phyloP scores from a whole-genome alignment of 108 stramenopile genomes.

The Schizochytrium sp. region DNA sequence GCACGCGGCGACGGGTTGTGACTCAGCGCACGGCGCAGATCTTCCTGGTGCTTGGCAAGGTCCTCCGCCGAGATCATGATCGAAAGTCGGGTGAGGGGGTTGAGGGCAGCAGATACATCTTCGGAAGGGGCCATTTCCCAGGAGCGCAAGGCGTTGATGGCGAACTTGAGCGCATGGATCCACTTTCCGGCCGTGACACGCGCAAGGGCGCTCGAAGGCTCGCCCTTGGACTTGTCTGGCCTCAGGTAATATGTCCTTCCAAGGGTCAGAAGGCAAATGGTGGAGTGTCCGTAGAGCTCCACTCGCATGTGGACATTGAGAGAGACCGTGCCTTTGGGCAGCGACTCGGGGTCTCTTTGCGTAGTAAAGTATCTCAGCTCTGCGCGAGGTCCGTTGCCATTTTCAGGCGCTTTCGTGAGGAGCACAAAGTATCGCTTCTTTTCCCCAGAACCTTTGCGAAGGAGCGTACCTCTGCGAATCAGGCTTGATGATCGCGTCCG shows the following conservation, averaged over 20 bases:
- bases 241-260: not conserved
- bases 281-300: not conserved
- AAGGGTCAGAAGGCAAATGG: not conserved
- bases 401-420: not conserved
- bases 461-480: not conserved
- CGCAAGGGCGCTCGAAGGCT: not conserved
- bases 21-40: not conserved
- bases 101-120: not conserved
- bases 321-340: not conserved
- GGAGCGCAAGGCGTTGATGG: not conserved
- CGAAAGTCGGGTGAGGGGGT: not conserved
- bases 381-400: not conserved
- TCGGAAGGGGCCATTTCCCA: not conserved
- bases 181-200: slow-evolving; percentile 11
- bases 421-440: slow-evolving; percentile 10
- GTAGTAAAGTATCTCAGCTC: not conserved
- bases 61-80: not conserved
- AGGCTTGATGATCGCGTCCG: not conserved
- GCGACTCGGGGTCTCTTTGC: not conserved
- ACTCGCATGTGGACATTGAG: not conserved
- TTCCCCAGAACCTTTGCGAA: not conserved
- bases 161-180: not conserved
- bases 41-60: not conserved
- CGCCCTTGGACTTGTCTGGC: not conserved
- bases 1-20: not conserved